Base-by-base conservation (phyloP, 148 eudicot species). In the Pharnaceum exiguum region DNA sequence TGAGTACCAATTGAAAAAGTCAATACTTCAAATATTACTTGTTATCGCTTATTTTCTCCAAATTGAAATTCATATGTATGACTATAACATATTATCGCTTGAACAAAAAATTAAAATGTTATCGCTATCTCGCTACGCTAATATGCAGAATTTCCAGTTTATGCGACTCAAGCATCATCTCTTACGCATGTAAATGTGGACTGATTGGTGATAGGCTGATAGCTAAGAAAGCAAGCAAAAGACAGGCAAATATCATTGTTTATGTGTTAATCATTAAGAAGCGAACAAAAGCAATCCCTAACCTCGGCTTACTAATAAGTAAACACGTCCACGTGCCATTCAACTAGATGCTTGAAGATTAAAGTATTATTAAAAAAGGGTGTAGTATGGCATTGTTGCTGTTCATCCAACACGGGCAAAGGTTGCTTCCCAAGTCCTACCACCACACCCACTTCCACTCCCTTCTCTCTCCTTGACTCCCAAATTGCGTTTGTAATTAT, bases 401-500 rank as follows among this genome's bases (percentile, higher is more conserved):
- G 39, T 54, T 18, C 43, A 33, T 18, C 40, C 26, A 55, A 55
- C 43, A 35, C 59, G 27, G 59, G 37, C 59, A 35, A 23, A 23
- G 13, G 42, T 55, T 55, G 59, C 59, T 55, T 55, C 59, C 59
- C 35, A 8, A 35, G 45, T 10, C 59, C 59, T 45, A 55, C 59
- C 59, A 55, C 45, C 28, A 2, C n/a, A 3, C 10, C 2, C 27
- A 51, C 16, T 51, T 13, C 9, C 15, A 33, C 24, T 54, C 33
- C 3, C 19, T 1, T 25, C 39, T 23, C 24, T 36, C n/a, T n/a
- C n/a, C 5, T 19, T 2, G 11, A 51, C 12, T 21, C 31, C 11
- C 4, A 19, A 35, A 55, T 22, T 55, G n/a, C 26, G 18, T 32
- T 53, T 30, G 39, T 53, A 53, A 19, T 53, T 31, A 53, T 53